These are phyloP conservation scores for Carex scoparia DNA, from an alignment of 176 grass and related monocot genomes.

Conservation along the genomic window DNA sequence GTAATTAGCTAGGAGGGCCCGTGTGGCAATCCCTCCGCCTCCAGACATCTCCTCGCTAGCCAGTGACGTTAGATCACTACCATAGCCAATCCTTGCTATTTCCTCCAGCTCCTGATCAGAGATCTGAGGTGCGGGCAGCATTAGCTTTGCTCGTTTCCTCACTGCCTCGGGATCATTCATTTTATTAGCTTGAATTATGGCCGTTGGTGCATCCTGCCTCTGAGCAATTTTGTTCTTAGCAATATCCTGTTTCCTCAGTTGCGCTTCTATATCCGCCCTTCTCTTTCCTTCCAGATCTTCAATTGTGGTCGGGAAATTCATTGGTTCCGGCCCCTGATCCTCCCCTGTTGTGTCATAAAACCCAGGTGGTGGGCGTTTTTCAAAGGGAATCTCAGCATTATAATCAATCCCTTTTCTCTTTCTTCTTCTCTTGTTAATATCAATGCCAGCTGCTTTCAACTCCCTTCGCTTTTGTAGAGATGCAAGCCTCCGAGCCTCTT, in stretches of 20 bases:
- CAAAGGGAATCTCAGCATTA: slow-evolving; percentile 85
- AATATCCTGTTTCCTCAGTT: slow-evolving; percentile 84
- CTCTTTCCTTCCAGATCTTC: slow-evolving; percentile 91
- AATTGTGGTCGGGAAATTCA: slow-evolving; percentile 85
- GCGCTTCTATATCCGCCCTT: slow-evolving; percentile 73
- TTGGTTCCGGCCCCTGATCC: slow-evolving; percentile 47
- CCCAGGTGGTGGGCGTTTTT: slow-evolving; percentile 79
- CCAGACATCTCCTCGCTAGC: slow-evolving; percentile 57
- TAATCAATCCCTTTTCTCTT: slow-evolving; percentile 94
- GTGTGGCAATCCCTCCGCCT: slow-evolving; percentile 68
- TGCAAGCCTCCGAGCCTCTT: slow-evolving; percentile 87
- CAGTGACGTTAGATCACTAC: slow-evolving; percentile 42
- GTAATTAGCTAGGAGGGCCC: slow-evolving; percentile 69
- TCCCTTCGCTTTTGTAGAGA: slow-evolving; percentile 91
- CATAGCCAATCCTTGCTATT: slow-evolving; percentile 91
- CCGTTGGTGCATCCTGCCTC: slow-evolving; percentile 82
- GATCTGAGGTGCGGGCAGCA: slow-evolving; percentile 92
- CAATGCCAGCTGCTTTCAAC: slow-evolving; percentile 86
- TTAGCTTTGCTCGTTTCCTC: slow-evolving; percentile 81
- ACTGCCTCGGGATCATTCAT: slow-evolving; percentile 95
- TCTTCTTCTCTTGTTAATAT: slow-evolving; percentile 57
- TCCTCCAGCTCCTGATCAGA: slow-evolving; percentile 90
- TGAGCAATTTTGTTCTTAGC: slow-evolving; percentile 85
- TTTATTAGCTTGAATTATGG: slow-evolving; percentile 92
- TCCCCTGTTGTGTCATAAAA: slow-evolving; percentile 81